Conservation (phyloP, 2,329 filamentous ascomycete genomes). For the Aureobasidium lini region DNA sequence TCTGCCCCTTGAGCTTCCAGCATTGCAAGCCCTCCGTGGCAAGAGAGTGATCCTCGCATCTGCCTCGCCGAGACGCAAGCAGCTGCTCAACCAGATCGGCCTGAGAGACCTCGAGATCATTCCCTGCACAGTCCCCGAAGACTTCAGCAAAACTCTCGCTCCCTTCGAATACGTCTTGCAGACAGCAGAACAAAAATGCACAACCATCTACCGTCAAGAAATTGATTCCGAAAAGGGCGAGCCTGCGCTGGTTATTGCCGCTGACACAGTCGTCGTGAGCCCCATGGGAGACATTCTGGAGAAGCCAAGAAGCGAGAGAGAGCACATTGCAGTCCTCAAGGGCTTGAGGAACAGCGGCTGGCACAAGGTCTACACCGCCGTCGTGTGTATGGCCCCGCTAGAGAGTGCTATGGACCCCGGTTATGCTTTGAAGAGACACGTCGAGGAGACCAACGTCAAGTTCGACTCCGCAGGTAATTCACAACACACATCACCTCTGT, state of each 20-base stretch:
- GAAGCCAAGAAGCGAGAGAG: constrained; percentile 74
- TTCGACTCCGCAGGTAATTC: constrained; percentile 58
- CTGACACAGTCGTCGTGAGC: constrained; percentile 85
- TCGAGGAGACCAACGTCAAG: constrained; percentile 86
- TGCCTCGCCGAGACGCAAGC: constrained; percentile 74
- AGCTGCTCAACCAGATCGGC: constrained; percentile 71
- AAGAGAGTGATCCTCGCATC: constrained; percentile 87
- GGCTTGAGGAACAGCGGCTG: constrained; percentile 52
- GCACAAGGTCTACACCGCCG: constrained; percentile 80
- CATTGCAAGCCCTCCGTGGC: constrained; percentile 65
- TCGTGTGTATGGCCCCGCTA: constrained; percentile 75
- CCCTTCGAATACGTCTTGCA: constrained; percentile 87
- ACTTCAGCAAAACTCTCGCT: constrained; percentile 71
- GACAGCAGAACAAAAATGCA: constrained; percentile 77
- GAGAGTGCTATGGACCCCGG: constrained; percentile 76
- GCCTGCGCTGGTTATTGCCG: constrained; percentile 77
- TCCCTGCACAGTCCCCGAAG: constrained; percentile 75
- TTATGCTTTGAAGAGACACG: constrained; percentile 71
- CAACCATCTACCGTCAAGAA: constrained; percentile 60
- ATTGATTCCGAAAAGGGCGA: constrained; percentile 57
- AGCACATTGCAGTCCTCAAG: constrained; percentile 79
- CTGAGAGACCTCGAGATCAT: constrained; percentile 74
- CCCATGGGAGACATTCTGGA: constrained; percentile 73
- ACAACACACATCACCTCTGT: neutral
- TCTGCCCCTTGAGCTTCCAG: constrained; percentile 69